Percentiles rank a stretch among this genome's conserved stretches.
These are phyloP conservation scores for Corrigiola litoralis DNA, from an alignment of 179 eudicot species.

Conservation along the genomic window DNA sequence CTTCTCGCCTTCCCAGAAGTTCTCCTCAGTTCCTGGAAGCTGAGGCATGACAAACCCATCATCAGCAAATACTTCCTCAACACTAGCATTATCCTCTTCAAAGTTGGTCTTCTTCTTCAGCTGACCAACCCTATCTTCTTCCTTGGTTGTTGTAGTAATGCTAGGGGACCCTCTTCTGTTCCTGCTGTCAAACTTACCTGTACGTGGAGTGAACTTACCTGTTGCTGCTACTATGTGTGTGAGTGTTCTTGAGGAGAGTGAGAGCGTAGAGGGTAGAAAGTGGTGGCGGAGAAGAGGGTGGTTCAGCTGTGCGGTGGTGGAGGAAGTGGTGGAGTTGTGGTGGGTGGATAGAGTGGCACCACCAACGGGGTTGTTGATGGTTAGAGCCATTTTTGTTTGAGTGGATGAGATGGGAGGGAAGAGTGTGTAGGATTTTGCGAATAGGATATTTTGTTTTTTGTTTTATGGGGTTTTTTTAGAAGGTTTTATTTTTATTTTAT, in stretches of 20 bases:
- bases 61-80: constrained; percentile 21
- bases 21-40: constrained; percentile 55
- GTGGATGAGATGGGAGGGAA: constrained; percentile 24
- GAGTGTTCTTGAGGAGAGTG: constrained; percentile 21
- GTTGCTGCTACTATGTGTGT: constrained; percentile 47
- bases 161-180: constrained; percentile 35
- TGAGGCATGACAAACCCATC: constrained; percentile 71
- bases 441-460: not conserved
- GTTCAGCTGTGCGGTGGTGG: constrained; percentile 15
- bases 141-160: constrained; percentile 39
- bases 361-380: constrained; percentile 29
- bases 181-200: constrained; percentile 70
- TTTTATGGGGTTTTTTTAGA: not conserved
- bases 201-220: constrained; percentile 47
- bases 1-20: constrained; percentile 81
- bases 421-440: not conserved
- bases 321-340: constrained; percentile 8
- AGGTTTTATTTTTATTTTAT: too few species aligned
- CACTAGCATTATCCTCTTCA: constrained; percentile 9
- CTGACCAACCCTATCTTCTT: constrained; percentile 3
- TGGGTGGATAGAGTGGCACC: constrained; percentile 10
- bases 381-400: constrained; percentile 24
- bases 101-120: constrained; percentile 19
- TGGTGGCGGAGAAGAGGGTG: constrained; percentile 15
- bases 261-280: constrained; percentile 7